A percentile compares a stretch with the other conserved stretches of the same genome.
Conservation (phyloP, 2,329 filamentous ascomycete genomes). For the Colletotrichum karsti region DNA sequence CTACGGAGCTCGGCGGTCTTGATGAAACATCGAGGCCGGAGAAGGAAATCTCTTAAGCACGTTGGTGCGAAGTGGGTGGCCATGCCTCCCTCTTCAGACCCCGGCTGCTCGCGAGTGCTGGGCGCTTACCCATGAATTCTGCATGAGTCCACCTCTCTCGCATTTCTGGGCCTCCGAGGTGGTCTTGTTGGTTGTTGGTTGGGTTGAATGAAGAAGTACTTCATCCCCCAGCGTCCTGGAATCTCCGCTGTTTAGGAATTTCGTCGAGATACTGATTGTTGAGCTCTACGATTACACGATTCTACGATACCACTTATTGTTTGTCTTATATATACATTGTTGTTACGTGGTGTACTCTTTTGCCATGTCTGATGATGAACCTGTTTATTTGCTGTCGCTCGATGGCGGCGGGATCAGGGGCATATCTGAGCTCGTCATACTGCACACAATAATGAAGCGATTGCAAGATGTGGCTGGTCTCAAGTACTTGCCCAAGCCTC, state of each 20-base stretch:
- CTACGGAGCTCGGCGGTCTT: not conserved
- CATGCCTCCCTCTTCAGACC: not conserved
- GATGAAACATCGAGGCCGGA: not conserved
- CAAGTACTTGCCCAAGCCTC: constrained; percentile 32
- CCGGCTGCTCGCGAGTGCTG: not conserved
- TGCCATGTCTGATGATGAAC: not conserved
- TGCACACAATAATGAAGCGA: constrained; percentile 35
- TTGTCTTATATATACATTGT: too few species aligned
- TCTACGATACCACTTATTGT: not conserved
- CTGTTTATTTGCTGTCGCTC: constrained; percentile 24
- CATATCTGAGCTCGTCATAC: constrained; percentile 35
- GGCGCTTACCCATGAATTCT: constrained; percentile 9
- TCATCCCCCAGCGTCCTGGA: not conserved
- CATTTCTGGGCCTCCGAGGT: not conserved
- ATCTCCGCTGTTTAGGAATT: too few species aligned
- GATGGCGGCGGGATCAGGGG: constrained; percentile 22
- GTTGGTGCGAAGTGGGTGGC: not conserved
- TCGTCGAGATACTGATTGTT: not conserved
- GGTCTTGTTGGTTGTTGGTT: not conserved
- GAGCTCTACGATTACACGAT: not conserved
- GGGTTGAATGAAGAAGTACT: not conserved
- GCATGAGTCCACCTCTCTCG: not conserved
- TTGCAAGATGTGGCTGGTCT: constrained; percentile 27
- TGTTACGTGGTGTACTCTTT: too few species aligned
- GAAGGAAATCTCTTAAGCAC: not conserved